These are phyloP conservation scores for Epichloe brachyelytri DNA, from an alignment of 2,329 filamentous ascomycete genomes.

Conservation along the genomic window DNA sequence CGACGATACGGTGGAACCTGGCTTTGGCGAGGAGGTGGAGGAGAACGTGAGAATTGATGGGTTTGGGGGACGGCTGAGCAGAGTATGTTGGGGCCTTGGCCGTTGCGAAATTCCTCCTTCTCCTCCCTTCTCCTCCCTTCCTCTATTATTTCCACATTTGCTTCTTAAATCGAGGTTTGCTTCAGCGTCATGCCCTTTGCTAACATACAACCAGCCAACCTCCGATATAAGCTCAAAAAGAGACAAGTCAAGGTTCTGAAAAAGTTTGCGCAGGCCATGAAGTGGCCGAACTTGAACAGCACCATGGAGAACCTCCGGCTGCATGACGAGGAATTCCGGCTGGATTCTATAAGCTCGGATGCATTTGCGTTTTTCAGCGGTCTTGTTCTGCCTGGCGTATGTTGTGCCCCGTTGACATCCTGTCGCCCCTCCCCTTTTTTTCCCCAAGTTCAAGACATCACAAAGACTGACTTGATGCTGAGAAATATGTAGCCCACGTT, in stretches of 20 bases:
- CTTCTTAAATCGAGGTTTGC: not conserved
- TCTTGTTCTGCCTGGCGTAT: constrained; percentile 55
- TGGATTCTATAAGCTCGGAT: constrained; percentile 53
- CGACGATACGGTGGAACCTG: constrained; percentile 58
- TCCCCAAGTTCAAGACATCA: not conserved
- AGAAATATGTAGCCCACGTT: constrained; percentile 35
- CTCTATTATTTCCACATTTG: not conserved
- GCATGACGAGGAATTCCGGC: constrained; percentile 41
- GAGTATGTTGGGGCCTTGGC: constrained; percentile 21
- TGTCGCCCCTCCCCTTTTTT: not conserved
- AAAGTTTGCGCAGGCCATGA: constrained; percentile 57
- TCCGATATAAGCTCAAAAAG: constrained; percentile 52
- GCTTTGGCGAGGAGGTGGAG: constrained; percentile 63
- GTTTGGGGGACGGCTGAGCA: constrained; percentile 40
- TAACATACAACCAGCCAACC: constrained; percentile 30
- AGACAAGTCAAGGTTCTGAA: constrained; percentile 56
- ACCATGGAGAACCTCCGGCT: constrained; percentile 51
- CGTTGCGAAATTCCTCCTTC: not conserved
- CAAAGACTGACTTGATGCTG: constrained; percentile 4
- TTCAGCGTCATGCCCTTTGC: not conserved
- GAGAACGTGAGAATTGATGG: constrained; percentile 56
- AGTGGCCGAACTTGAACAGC: constrained; percentile 61
- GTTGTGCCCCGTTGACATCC: constrained; percentile 13
- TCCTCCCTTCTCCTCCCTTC: not conserved
- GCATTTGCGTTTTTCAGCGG: constrained; percentile 69